Evolutionary conservation across 179 eudicot species (phyloP), one percentile per base, ranked within the genome.

Genomic region (Patellifolia procumbens): DNA sequence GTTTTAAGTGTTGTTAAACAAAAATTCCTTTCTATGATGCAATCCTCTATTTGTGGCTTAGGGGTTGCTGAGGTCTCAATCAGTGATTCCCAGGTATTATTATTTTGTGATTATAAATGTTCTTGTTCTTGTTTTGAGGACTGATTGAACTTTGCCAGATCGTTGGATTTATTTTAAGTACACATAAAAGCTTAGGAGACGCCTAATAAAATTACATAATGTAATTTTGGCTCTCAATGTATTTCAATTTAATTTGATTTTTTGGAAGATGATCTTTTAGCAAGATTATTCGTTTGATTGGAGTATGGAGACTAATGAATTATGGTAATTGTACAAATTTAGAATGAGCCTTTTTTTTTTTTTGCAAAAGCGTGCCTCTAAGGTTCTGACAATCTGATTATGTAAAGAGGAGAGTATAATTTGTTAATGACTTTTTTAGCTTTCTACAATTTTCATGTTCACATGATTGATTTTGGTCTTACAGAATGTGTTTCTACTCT

Each of bases 51-150:
- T 65, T 17, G 43, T 59, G 42, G 70, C 67, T 80, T 86, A 93
- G 98, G 94, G 7, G 87, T 87, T 79, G 97, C 96, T 76, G 94
- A 91, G 84, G 66, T 93, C 61, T 87, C 89, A 31, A 88, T 93
- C 70, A 74, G 53, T 52, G 96, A 93, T 79, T 76, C 59, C 24
- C 88, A 85, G 90, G 98, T 92, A 88, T 29, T 5, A 88, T 29
- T 5, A 7, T 8, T 49, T 15, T 70, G 0, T 48, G 16, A 48
- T 46, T 68, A 70, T 11, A 45, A 68, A 4, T 24, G 37, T 26
- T 9, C 26, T 35, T 75, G 32, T 34, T 13, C 31, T 64, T 49
- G 31, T n/a, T 52, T 7, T 32, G n/a, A 17, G 26, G 24, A 63
- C 3, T 29, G 28, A n/a, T 45, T 48, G 42, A 69, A 7, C 0